Percentiles rank a stretch among this genome's conserved stretches.
Evolutionary conservation across 148 eudicot genomes (phyloP).

Genomic region (Rhododendron molle): DNA sequence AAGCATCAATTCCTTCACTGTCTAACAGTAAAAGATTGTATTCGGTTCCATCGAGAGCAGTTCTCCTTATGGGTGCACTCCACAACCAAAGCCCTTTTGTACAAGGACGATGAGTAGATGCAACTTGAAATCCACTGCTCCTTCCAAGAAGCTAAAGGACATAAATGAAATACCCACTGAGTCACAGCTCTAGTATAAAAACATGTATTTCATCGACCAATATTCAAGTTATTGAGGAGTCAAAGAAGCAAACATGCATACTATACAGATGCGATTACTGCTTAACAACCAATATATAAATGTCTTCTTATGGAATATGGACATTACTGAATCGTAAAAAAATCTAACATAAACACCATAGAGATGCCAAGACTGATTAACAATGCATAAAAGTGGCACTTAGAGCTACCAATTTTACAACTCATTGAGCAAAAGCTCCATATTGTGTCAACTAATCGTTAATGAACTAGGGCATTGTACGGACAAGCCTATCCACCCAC

Average conservation of each 20-base stretch:
- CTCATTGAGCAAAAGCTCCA: not conserved
- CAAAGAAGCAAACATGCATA: conserved; percentile 1
- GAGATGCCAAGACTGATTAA: not conserved
- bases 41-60: conserved; percentile 93
- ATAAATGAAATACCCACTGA: conserved; percentile 13
- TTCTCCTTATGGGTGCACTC: conserved; percentile 87
- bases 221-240: not conserved
- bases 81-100: conserved; percentile 99
- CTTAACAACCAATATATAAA: not conserved
- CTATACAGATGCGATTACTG: not conserved
- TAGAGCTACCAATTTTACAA: not conserved
- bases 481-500: not conserved
- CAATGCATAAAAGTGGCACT: not conserved
- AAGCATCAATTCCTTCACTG: conserved; percentile 97
- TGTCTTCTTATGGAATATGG: not conserved
- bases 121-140: conserved; percentile 96
- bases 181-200: not conserved
- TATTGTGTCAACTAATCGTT: not conserved
- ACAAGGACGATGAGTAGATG: conserved; percentile 89
- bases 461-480: not conserved
- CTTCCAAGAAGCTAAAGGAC: conserved; percentile 77
- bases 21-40: conserved; percentile 90
- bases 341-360: not conserved
- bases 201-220: not conserved
- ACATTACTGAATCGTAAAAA: not conserved